Base-by-base conservation (phyloP, 1,284 basidiomycete species). In the Tylopilus sp. region DNA sequence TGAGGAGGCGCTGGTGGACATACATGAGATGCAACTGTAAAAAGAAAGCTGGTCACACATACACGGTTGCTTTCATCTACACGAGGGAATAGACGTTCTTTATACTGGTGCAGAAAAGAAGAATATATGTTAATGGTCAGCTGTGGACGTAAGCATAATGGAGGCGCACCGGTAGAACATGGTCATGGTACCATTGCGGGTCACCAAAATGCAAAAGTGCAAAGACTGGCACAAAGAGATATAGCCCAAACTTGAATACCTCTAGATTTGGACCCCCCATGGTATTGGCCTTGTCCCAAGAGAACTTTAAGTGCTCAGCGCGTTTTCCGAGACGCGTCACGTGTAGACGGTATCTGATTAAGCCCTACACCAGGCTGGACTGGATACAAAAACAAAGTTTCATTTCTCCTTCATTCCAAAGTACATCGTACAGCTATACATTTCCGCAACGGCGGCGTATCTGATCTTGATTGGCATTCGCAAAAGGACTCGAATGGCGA, bases 141-240 rank as follows among this genome's bases (percentile, higher is more conserved):
- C 33, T 35, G 30, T 17, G 14, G 29, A 52, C 43, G 7, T 44
- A 44, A 17, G 36, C 8, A 28, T 20, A 31, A 12, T 30, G 12
- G 39, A 35, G 12, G 70, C 87, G 57, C 67, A 91, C 91, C 10
- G 92, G 91, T 36, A 88, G 69, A 36, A 94, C 91, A 58, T 90
- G 76, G 39, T 76, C 73, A 42, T 78, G 75, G 64, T 94, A 95
- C 91, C 91, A 96, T 34, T 88, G 80, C 5, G 91, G 89, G 67
- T 93, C 89, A 47, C 92, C 91, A 63, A 90, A 94, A 67, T 94
- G 88, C 46, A 93, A 72, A 71, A 95, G 83, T 24, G 90, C 82
- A 38, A 80, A 76, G 46, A 94, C 80, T 1, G 93, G 93, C 57
- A 94, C 85, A 66, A 92, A 91, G 52, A 95, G 81, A 71, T 96